These are phyloP conservation scores for Phialemonium atrogriseum DNA, from an alignment of 2,329 filamentous ascomycete species.

Conservation along the genomic window DNA sequence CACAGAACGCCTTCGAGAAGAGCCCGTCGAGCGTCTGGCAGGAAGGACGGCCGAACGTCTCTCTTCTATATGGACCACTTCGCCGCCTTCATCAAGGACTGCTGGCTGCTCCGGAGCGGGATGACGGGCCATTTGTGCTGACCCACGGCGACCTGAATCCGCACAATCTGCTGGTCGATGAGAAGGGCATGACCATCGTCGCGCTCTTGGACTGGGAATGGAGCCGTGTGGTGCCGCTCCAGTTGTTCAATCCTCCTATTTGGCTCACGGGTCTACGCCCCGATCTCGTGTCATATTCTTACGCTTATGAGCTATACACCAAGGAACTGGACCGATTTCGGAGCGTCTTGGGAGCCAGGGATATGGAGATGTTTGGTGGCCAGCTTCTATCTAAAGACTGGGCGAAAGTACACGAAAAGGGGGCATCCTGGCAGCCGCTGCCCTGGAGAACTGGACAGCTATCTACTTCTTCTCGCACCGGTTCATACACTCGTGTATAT, in stretches of 20 bases:
- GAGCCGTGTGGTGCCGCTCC: constrained; percentile 15
- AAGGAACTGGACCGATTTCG: constrained; percentile 8
- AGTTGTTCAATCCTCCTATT: constrained; percentile 17
- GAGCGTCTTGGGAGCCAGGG: constrained; percentile 7
- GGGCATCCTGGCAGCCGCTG: constrained; percentile 12
- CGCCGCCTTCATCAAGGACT: constrained; percentile 7
- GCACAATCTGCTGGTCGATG: constrained; percentile 10
- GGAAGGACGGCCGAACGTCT: constrained; percentile 4
- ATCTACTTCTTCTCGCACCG: constrained; percentile 6
- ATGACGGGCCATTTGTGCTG: constrained; percentile 10
- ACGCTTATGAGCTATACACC: constrained; percentile 7
- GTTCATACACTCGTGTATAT: constrained; percentile 11
- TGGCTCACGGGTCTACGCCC: constrained; percentile 8
- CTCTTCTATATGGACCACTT: constrained; percentile 9
- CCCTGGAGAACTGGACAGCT: constrained; percentile 13
- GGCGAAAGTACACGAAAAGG: constrained; percentile 9
- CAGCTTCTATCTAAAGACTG: constrained; percentile 11
- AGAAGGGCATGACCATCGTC: constrained; percentile 9
- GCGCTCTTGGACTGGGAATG: constrained; percentile 18
- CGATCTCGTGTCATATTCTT: background rate
- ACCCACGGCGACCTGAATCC: constrained; percentile 8
- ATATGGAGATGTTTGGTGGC: constrained; percentile 10
- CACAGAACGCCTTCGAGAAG: constrained; percentile 16
- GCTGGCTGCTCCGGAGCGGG: constrained; percentile 6
- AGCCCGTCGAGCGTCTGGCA: constrained; percentile 6